Percentiles rank a stretch among this genome's conserved stretches.
phyloP scores from a whole-genome alignment of 495 filamentous ascomycete species.

The Aspergillus bridgeri region DNA sequence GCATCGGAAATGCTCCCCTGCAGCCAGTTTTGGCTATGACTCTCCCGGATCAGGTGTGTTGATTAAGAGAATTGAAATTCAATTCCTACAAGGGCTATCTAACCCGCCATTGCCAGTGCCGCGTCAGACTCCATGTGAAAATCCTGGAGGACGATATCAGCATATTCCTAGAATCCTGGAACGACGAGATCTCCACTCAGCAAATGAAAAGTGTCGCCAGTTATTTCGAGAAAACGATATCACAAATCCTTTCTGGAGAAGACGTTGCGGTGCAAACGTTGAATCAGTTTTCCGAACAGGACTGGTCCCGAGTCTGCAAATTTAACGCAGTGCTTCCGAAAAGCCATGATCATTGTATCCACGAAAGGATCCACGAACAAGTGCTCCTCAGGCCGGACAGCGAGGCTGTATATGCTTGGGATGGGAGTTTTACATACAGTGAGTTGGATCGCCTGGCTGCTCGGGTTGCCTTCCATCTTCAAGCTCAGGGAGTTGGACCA shows the following conservation, averaged over 20 bases:
- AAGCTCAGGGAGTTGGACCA: slow-evolving; percentile 45
- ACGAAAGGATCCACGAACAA: slow-evolving; percentile 49
- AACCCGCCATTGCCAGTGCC: slow-evolving; percentile 30
- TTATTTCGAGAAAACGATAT: slow-evolving; percentile 36
- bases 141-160: slow-evolving; percentile 37
- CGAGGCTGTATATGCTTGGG: slow-evolving; percentile 54
- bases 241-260: slow-evolving; percentile 24
- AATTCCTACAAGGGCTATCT: slow-evolving; percentile 1
- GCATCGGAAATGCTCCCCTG: slow-evolving; percentile 15
- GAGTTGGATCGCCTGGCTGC: slow-evolving; percentile 49
- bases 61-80: not conserved
- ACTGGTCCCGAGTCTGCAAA: slow-evolving; percentile 40
- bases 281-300: slow-evolving; percentile 35
- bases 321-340: slow-evolving; percentile 34
- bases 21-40: slow-evolving; percentile 29
- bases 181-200: slow-evolving; percentile 40
- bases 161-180: slow-evolving; percentile 47
- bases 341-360: slow-evolving; percentile 45
- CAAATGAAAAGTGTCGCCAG: slow-evolving; percentile 43
- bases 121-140: slow-evolving; percentile 46
- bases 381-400: slow-evolving; percentile 34
- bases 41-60: slow-evolving; percentile 36
- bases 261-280: slow-evolving; percentile 31
- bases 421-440: slow-evolving; percentile 55
- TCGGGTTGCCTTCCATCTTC: slow-evolving; percentile 44